Evolutionary conservation across 345 rosid species (phyloP).

Genomic region (Eucalyptus dawsonii): DNA sequence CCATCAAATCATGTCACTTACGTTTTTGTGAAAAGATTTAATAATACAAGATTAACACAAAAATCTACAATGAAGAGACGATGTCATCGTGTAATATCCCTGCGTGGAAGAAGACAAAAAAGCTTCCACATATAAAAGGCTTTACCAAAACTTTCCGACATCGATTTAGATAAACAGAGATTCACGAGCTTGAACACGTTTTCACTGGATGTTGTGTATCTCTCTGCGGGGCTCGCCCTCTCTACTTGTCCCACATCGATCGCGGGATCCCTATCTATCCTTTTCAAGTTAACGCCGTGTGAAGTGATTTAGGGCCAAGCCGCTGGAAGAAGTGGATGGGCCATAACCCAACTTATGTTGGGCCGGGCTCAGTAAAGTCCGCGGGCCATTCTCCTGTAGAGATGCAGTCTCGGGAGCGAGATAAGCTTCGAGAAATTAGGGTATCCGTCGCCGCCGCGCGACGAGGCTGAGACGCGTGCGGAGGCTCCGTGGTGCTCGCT

Average conservation of each 20-base stretch:
- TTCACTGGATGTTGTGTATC: too few relatives aligned
- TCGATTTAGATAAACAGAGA: neutral
- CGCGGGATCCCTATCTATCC: fast-evolving
- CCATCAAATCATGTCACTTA: neutral
- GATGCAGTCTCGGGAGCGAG: neutral
- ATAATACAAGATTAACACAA: neutral
- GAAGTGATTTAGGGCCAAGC: fast-evolving
- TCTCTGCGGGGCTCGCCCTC: too few relatives aligned
- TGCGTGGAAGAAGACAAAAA: neutral
- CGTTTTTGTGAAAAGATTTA: neutral
- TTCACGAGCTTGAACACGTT: too few relatives aligned
- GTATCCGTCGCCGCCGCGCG: neutral
- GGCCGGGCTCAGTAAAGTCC: neutral
- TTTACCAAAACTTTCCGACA: neutral
- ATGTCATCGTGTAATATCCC: neutral
- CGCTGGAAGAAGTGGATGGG: neutral
- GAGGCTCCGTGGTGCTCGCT: neutral
- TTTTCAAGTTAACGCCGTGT: fast-evolving
- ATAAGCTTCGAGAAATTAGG: fast-evolving
- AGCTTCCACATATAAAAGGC: neutral
- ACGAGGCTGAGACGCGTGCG: constrained; percentile 4
- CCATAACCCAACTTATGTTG: fast-evolving
- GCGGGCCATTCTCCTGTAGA: neutral
- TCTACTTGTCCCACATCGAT: neutral
- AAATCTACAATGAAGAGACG: neutral